These are phyloP conservation scores for Limnanthes douglasii DNA, from an alignment of 345 rosid species.

Conservation along the genomic window DNA sequence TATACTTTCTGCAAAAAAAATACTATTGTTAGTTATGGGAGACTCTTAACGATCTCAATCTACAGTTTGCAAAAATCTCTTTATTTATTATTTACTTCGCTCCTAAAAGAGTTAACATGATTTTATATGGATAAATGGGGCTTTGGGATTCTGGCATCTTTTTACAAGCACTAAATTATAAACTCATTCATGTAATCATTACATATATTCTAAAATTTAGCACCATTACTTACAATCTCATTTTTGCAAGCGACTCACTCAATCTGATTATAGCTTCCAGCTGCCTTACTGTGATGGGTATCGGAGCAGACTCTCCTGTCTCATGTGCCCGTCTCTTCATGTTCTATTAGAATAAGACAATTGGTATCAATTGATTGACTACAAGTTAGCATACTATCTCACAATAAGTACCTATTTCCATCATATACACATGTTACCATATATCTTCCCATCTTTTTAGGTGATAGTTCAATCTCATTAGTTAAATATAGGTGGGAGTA, in stretches of 20 bases:
- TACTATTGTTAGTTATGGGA: too few species aligned
- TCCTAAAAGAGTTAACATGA: background rate
- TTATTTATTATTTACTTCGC: background rate
- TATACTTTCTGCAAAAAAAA: too few species aligned
- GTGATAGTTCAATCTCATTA: conserved; percentile 1
- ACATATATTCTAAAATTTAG: too few species aligned
- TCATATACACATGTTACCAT: too few species aligned
- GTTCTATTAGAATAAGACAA: conserved; percentile 28
- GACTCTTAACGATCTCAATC: too few species aligned
- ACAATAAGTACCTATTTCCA: too few species aligned
- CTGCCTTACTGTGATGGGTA: conserved; percentile 92
- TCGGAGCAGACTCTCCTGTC: conserved; percentile 75
- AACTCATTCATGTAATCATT: too few species aligned
- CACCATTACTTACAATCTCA: conserved; percentile 63
- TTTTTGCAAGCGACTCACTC: conserved; percentile 88
- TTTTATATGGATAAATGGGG: background rate
- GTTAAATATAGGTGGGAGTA: conserved; percentile 9
- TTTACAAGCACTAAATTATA: too few species aligned
- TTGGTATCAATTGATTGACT: too few species aligned
- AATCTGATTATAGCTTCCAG: conserved; percentile 85
- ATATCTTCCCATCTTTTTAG: background rate
- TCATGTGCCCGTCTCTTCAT: conserved; percentile 96
- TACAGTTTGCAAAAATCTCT: too few species aligned
- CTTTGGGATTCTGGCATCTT: too few species aligned
- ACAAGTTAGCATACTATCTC: too few species aligned